Base-by-base conservation (phyloP, 2,329 filamentous ascomycete species). In the Aspergillus unguis region DNA sequence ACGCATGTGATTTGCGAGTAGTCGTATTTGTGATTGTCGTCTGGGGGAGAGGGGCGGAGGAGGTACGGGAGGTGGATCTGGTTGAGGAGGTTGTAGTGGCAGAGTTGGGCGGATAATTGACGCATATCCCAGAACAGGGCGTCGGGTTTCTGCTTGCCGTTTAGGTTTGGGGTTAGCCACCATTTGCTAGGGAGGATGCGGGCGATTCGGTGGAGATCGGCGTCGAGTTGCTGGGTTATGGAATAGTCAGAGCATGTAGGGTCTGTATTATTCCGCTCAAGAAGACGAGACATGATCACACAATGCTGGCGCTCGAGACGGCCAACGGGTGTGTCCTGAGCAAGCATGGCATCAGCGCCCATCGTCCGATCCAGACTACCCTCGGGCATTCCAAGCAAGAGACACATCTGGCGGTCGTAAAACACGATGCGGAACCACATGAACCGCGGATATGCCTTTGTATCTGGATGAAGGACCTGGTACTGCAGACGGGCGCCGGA, bases 361-460 rank as follows among this genome's bases (percentile, higher is more conserved):
- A 37, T 11, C 6, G 35, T 10, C 9, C 35, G 35, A n/a, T 37
- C 35, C 6, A n/a, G 8, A 5, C 9, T 11, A 9, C 40, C 26
- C 7, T 28, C 8, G 8, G 40, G 40, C 8, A 42, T 7, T 1
- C 40, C 26, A 3, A 42, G 40, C 9, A 42, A 9, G 8, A 42
- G 40, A 28, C 6, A 42, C 23, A 42, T 28, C 6, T 10, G 6
- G 26, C 47, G 47, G 35, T 50, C 52, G 9, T 32, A 41, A 35
- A 40, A 44, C 6, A 53, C n/a, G 7, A 50, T 37, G 11, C 46
- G 46, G 35, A 40, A n/a, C 40, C 46, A 53, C 5, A 50, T 27
- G 3, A 37, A 40, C 17, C 32, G 26, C 5, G 40, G 33, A 11
- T 38, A 33, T 8, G 7, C 23, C 5, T 11, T 38, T 5, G 32